These are phyloP conservation scores for Ustanciosporium gigantosporum DNA, from an alignment of 1,284 basidiomycete genomes.

Conservation along the genomic window DNA sequence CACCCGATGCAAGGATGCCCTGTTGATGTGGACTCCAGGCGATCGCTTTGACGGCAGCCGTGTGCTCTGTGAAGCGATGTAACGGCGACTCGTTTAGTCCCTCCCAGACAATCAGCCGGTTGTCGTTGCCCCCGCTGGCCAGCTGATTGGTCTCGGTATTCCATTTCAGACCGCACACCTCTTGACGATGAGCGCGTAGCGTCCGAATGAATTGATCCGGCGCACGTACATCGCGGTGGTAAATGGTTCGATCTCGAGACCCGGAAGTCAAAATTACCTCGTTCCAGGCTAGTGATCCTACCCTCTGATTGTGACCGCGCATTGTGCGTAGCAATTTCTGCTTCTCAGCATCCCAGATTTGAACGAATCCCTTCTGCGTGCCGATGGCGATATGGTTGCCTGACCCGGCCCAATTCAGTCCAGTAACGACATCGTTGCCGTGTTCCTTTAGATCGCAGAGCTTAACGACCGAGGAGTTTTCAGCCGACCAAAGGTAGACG, in stretches of 20 bases:
- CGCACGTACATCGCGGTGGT: constrained; percentile 86
- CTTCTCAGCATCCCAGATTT: constrained; percentile 91
- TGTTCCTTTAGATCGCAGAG: constrained; percentile 74
- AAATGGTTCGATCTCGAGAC: constrained; percentile 84
- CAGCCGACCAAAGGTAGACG: constrained; percentile 96
- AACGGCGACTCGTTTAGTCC: constrained; percentile 67
- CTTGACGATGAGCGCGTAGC: constrained; percentile 84
- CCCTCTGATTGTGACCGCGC: constrained; percentile 81
- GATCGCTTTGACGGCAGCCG: constrained; percentile 94
- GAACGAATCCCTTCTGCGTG: constrained; percentile 80
- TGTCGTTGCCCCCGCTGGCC: constrained; percentile 96
- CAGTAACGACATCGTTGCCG: constrained; percentile 62
- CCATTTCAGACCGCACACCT: constrained; percentile 96
- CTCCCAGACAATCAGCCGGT: constrained; percentile 97
- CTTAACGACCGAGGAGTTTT: constrained; percentile 87
- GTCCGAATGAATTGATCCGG: constrained; percentile 74
- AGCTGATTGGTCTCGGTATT: constrained; percentile 75
- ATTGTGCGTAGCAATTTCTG: constrained; percentile 77
- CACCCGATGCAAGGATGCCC: constrained; percentile 91
- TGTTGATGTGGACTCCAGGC: constrained; percentile 96
- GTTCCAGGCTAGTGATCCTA: constrained; percentile 94
- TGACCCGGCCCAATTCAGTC: constrained; percentile 68
- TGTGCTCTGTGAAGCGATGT: constrained; percentile 94
- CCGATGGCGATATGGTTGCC: constrained; percentile 80
- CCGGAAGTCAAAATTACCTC: constrained; percentile 84